Conservation (phyloP, 495 filamentous ascomycete species). For the Hypoxylon intermedium region DNA sequence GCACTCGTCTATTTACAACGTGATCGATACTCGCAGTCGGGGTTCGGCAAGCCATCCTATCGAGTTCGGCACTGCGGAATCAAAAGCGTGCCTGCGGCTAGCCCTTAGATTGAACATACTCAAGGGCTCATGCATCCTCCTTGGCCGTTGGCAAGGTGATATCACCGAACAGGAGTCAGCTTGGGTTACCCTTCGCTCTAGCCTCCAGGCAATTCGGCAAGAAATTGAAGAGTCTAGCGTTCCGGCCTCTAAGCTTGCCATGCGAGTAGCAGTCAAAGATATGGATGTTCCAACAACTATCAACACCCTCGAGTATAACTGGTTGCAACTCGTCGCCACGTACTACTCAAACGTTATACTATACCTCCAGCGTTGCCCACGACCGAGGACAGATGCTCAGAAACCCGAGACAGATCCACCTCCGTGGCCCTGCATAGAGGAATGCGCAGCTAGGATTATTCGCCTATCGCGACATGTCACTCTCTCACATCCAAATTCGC, state of each 20-base stretch:
- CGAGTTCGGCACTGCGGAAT: conserved; percentile 1
- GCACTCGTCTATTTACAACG: conserved; percentile 1
- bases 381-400: not conserved
- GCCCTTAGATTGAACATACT: conserved; percentile 1
- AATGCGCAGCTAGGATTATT: conserved; percentile 8
- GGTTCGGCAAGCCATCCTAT: not conserved
- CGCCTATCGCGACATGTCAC: conserved; percentile 3
- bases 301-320: conserved; percentile 7
- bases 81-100: conserved; percentile 1
- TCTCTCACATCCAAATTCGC: conserved; percentile 1
- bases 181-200: not conserved
- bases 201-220: not conserved
- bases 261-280: not conserved
- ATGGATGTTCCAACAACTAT: conserved; percentile 4
- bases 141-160: not conserved
- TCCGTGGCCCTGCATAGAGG: not conserved
- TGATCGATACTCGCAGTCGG: not conserved
- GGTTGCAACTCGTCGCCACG: not conserved
- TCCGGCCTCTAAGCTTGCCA: conserved; percentile 4
- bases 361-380: not conserved
- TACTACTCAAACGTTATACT: not conserved
- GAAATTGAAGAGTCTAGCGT: conserved; percentile 1
- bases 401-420: too few relatives aligned
- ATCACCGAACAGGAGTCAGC: not conserved
- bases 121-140: conserved; percentile 2